phyloP scores from a whole-genome alignment of 2,329 filamentous ascomycete genomes.

The Pestalotiopsis sp. region DNA sequence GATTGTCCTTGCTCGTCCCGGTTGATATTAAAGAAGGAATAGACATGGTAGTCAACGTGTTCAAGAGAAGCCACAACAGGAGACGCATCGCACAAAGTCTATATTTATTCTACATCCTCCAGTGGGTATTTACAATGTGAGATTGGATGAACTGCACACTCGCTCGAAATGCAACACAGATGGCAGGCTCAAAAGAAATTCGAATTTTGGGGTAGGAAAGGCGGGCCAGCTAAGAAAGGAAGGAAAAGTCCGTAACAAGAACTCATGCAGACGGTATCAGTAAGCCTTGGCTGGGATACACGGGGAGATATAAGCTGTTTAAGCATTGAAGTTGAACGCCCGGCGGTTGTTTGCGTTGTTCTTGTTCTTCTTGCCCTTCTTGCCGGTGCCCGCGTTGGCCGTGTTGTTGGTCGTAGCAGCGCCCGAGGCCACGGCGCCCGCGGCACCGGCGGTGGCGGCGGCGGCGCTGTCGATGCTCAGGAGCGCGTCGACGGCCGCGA shows the following conservation, averaged over 20 bases:
- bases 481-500: conserved; percentile 34
- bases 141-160: not conserved
- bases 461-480: conserved; percentile 19
- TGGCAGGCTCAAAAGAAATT: not conserved
- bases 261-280: not conserved
- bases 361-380: conserved; percentile 6
- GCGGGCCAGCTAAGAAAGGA: not conserved
- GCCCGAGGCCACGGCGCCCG: conserved; percentile 11
- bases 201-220: not conserved
- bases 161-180: not conserved
- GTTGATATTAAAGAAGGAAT: no score
- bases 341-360: conserved; percentile 7
- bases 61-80: not conserved
- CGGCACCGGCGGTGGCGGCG: conserved; percentile 16
- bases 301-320: no score
- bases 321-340: not conserved
- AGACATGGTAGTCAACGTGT: no score
- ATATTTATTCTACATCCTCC: not conserved
- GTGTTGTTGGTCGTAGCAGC: not conserved
- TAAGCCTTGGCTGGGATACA: no score
- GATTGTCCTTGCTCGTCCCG: no score
- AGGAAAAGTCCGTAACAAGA: not conserved
- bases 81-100: not conserved
- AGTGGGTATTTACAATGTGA: not conserved
- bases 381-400: not conserved